Evolutionary conservation across 345 rosid genomes (phyloP), one percentile per base, ranked within the genome.

Genomic region (Acer saccharum): DNA sequence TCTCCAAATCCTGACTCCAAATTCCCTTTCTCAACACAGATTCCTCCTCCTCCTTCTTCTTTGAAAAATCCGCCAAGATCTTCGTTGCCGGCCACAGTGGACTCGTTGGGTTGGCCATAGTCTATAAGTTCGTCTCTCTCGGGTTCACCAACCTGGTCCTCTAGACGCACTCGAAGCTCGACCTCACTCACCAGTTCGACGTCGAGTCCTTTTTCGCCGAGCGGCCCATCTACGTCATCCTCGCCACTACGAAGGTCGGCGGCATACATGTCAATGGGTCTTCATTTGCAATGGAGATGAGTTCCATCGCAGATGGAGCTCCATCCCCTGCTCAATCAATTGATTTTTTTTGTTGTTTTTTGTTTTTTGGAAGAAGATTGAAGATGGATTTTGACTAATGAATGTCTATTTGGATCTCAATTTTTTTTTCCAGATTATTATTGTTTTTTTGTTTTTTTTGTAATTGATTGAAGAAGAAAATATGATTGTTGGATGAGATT

Each of bases 51-150:
- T 82, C 90, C 71, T 92, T 91, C 80, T 77, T 91, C 83, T 73
- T 91, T 10, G 86, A 88, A 12, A 92, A 86, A 83, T 87, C 94
- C 2, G 90, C 92, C 50, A 95, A 92, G 89, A 84, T 92, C 81
- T 95, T 95, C 72, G 97, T 93, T 16, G 98, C 98, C 12, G 98
- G 99, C 64, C 97, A 95, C 85, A 83, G 95, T 1, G 99, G 99
- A 23, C 89, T 95, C 1, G 27, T 92, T 27, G 97, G 97, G 46
- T 92, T 95, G 0, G 93, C 98, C 74, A 93, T 95, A 0, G 95
- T 93, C 75, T 93, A 94, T 10, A 90, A 89, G 64, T 91, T 95
- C 29, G 79, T 72, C 7, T 70, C 89, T 4, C 85, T 85, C 1
- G 93, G 93, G 44, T 93, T 90, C 78, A 76, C 87, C n/a, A 89